Conservation (phyloP, 1,284 basidiomycete species). For the Apiotrichum siamense region DNA sequence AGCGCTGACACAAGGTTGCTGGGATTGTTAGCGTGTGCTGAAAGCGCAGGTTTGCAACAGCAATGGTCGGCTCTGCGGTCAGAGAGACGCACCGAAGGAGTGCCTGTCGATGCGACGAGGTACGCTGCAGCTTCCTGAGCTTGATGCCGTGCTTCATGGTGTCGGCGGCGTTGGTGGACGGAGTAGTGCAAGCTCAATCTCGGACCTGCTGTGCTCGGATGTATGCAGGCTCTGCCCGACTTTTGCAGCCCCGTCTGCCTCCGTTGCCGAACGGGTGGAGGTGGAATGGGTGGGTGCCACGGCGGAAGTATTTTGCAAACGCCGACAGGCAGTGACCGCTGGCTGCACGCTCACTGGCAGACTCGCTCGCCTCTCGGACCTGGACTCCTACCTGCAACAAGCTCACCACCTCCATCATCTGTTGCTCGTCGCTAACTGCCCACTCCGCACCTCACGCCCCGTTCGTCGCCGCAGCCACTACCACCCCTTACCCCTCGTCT, state of each 20-base stretch:
- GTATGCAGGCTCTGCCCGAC: not conserved
- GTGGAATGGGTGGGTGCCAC: not conserved
- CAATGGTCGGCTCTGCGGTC: not conserved
- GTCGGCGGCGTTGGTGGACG: not conserved
- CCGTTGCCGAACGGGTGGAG: not conserved
- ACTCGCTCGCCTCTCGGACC: not conserved
- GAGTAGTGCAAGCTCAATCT: not conserved
- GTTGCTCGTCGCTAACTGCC: no score
- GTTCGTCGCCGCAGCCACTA: not conserved
- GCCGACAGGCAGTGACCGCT: not conserved
- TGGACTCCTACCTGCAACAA: not conserved
- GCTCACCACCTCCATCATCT: no score
- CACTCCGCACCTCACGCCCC: not conserved
- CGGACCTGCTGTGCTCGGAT: no score
- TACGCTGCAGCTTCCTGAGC: conserved; percentile 79
- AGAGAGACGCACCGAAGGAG: conserved; percentile 64
- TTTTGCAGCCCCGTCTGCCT: conserved; percentile 3
- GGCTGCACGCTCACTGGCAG: not conserved
- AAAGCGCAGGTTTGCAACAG: not conserved
- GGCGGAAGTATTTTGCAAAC: not conserved
- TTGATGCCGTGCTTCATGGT: conserved; percentile 87
- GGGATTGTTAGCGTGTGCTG: conserved; percentile 3
- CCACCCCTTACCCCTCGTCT: not conserved
- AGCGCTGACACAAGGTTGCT: conserved; percentile 94
- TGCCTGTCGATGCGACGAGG: conserved; percentile 75